Evolutionary conservation across 192 early-diverging fungal genomes (phyloP).

Genomic region (Coemansia sp.): DNA sequence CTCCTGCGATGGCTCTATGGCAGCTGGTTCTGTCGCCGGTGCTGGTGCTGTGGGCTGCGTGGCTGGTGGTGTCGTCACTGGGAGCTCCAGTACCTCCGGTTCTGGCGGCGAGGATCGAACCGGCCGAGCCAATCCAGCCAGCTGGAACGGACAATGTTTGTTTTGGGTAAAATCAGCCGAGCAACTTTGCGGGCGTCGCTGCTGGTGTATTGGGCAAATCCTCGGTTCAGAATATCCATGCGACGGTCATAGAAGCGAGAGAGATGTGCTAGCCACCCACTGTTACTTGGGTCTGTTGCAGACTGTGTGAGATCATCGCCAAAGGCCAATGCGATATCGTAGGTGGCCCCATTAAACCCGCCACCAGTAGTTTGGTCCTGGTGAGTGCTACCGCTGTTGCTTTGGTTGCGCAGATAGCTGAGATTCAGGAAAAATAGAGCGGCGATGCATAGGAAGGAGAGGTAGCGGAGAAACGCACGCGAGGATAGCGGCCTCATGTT

Average conservation of each 20-base stretch:
- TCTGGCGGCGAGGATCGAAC: neutral
- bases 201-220: constrained; percentile 80
- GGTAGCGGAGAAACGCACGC: neutral
- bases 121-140: constrained; percentile 3
- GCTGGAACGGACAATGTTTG: neutral
- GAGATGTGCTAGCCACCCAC: constrained; percentile 57
- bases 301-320: constrained; percentile 46
- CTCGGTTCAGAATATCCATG: constrained; percentile 77
- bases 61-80: no score
- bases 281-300: constrained; percentile 23
- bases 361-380: neutral
- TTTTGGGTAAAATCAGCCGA: constrained; percentile 55
- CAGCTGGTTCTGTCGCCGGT: no score
- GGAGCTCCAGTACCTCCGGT: no score
- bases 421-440: neutral
- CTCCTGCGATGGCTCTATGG: no score
- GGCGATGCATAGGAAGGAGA: neutral
- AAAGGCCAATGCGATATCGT: constrained; percentile 34
- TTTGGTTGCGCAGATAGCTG: constrained; percentile 1
- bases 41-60: no score
- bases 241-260: constrained; percentile 63
- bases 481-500: neutral
- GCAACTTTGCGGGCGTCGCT: constrained; percentile 59
- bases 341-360: constrained; percentile 13
- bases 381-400: neutral